Base-by-base conservation (phyloP, 2,329 filamentous ascomycete genomes). In the Botrytis squamosa region DNA sequence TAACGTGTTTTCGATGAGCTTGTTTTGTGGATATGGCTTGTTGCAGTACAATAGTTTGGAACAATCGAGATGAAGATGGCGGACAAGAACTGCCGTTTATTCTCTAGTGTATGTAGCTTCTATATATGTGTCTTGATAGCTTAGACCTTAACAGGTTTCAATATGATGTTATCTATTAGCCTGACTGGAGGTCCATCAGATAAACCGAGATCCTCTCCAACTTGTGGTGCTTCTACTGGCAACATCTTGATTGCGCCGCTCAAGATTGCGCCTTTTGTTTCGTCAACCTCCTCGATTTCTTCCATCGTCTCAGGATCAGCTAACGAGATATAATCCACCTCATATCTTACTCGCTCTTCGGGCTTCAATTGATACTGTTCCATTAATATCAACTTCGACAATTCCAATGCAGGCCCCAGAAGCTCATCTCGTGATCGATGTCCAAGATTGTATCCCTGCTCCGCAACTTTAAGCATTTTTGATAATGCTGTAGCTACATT, bases 161-260 rank as follows among this genome's bases (percentile, higher is more conserved):
- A 81, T 72, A 97, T 91, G 77, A 98, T 91, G 80, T 99, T 99
- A 81, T 99, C 96, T 81, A 99, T 98, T 82, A 99, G 84, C 75
- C 96, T 87, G 66, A 99, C 96, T 1, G 90, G 82, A 25, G 93
- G 93, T 1, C 91, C 91, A 5, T 90, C 91, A 72, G 88, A 87
- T 75, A 89, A 89, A 5, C 94, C 94, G 40, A 95, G 82, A 77
- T 94, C 90, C 82, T 98, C 95, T 0, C 88, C 92, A 9, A 89
- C 84, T 67, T 85, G 86, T 0, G 91, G 86, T 70, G 89, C 86
- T 80, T 97, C 93, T 2, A 97, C 85, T 0, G 94, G 92, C 64
- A 93, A 81, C 92, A 99, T 97, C 84, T 93, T 96, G 74, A 99
- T 85, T 0, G 96, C 96, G 5, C 93, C 94, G 81, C 95, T 98